Base-by-base conservation (phyloP, 352 stramenopile genomes). In the Pythium dissotocum region DNA sequence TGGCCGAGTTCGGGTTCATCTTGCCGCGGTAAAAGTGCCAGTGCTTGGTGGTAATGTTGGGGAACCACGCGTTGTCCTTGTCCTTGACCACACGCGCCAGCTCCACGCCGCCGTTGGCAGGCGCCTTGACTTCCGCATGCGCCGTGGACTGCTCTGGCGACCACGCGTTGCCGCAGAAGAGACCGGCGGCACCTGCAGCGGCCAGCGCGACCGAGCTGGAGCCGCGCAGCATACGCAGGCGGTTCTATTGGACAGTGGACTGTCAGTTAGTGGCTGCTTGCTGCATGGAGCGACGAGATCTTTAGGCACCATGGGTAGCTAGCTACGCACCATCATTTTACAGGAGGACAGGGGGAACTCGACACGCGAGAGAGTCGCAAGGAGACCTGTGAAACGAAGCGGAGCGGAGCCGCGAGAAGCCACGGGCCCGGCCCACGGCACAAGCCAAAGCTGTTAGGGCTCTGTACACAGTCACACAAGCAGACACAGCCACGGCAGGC, bases 1-100 rank as follows among this genome's bases (percentile, higher is more conserved):
- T 92, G 75, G 82, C 82, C 21, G 87, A 81, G 65, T 78, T 79
- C 24, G 87, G 80, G 67, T 91, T 90, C 79, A 94, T 87, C 73
- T 94, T 95, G 55, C 88, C 88, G 61, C 82, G 85, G 79, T 95
- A 95, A 56, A 94, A 94, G 69, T 95, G 85, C 88, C 88, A 95
- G 77, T 92, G 78, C 70, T 91, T 92, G 54, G 88, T 95, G 55
- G 85, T 95, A 16, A 79, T 89, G 76, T 94, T 91, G 18, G 84
- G 85, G 63, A 85, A 86, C 82, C 85, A 94, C 60, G 70, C 67
- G 35, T 74, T 72, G 53, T 79, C 75, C 24, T 73, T 60, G 26
- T 59, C 62, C 26, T 75, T 54, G 35, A 56, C 24, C 42, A 72
- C 76, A 28, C 71, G 64, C 2, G 63, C 42, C 26, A 18, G 18